Conservation (phyloP, 257 asterid species). For the Perilla frutescens region DNA sequence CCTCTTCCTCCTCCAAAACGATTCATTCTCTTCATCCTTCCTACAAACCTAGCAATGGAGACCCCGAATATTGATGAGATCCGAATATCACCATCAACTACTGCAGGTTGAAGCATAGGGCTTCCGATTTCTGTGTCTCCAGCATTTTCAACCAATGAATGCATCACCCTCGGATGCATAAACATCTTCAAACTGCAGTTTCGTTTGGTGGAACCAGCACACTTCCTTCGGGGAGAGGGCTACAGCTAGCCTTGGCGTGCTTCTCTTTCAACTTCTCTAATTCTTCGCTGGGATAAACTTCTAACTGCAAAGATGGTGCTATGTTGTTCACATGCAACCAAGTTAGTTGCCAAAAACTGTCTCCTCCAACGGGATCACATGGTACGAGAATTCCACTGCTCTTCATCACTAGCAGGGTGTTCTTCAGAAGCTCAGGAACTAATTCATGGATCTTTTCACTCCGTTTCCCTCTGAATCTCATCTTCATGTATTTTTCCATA, state of each 20-base stretch:
- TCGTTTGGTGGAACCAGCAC: constrained; percentile 63
- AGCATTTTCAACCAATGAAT: constrained; percentile 1
- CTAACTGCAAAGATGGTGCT: constrained; percentile 68
- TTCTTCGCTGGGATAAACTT: constrained; percentile 72
- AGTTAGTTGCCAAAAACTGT: constrained; percentile 82
- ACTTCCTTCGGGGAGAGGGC: constrained; percentile 57
- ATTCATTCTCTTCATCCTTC: constrained; percentile 10
- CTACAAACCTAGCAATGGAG: constrained; percentile 12
- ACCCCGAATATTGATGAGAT: background rate
- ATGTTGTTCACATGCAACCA: constrained; percentile 80
- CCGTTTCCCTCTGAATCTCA: constrained; percentile 72
- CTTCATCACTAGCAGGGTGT: constrained; percentile 81
- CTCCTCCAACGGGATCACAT: constrained; percentile 58
- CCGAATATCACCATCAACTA: background rate
- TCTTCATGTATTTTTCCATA: constrained; percentile 64
- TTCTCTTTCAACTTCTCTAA: constrained; percentile 60
- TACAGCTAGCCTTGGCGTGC: constrained; percentile 51
- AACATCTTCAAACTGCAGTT: constrained; percentile 54
- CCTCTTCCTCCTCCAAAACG: constrained; percentile 31
- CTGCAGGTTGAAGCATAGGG: background rate
- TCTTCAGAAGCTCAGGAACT: constrained; percentile 91
- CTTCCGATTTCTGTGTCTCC: background rate
- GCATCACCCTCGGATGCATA: background rate
- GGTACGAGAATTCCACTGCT: constrained; percentile 69
- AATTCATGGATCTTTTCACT: constrained; percentile 84